Evolutionary conservation across 2,329 filamentous ascomycete genomes (phyloP).

Genomic region (Pseudocercospora fijiensis): DNA sequence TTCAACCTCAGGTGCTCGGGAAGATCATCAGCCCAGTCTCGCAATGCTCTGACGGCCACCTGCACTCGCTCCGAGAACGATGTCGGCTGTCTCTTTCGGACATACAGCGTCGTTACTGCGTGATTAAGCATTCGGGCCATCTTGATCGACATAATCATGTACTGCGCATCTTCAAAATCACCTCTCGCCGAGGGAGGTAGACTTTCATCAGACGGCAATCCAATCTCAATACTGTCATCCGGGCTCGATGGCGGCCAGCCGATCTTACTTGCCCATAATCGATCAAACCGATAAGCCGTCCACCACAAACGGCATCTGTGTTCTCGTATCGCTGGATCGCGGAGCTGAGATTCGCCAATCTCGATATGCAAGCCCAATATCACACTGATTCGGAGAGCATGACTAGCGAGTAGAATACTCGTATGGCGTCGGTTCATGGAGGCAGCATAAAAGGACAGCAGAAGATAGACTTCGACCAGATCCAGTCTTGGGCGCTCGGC

Average conservation of each 20-base stretch:
- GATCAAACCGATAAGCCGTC: constrained; percentile 39
- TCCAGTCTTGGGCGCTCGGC: constrained; percentile 48
- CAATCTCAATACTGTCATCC: constrained; percentile 43
- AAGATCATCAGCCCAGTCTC: constrained; percentile 41
- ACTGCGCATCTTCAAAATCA: constrained; percentile 42
- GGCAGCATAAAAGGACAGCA: constrained; percentile 51
- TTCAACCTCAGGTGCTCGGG: constrained; percentile 38
- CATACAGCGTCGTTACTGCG: constrained; percentile 35
- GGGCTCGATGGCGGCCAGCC: constrained; percentile 37
- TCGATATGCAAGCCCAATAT: constrained; percentile 49
- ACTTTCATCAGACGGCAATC: constrained; percentile 42
- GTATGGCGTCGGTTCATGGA: constrained; percentile 49
- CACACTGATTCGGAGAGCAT: constrained; percentile 46
- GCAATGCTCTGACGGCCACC: constrained; percentile 38
- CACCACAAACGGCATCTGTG: constrained; percentile 40
- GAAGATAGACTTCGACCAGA: constrained; percentile 46
- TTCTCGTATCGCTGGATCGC: constrained; percentile 38
- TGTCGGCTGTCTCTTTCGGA: constrained; percentile 32
- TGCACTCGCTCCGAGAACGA: constrained; percentile 42
- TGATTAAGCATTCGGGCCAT: constrained; percentile 40
- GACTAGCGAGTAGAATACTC: constrained; percentile 47
- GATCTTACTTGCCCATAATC: constrained; percentile 39
- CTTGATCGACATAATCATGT: constrained; percentile 43
- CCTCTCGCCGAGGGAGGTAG: constrained; percentile 28
- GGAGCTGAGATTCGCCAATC: constrained; percentile 43